phyloP scores from a whole-genome alignment of 1,284 basidiomycete species.

The Paramarasmius palmivorus region DNA sequence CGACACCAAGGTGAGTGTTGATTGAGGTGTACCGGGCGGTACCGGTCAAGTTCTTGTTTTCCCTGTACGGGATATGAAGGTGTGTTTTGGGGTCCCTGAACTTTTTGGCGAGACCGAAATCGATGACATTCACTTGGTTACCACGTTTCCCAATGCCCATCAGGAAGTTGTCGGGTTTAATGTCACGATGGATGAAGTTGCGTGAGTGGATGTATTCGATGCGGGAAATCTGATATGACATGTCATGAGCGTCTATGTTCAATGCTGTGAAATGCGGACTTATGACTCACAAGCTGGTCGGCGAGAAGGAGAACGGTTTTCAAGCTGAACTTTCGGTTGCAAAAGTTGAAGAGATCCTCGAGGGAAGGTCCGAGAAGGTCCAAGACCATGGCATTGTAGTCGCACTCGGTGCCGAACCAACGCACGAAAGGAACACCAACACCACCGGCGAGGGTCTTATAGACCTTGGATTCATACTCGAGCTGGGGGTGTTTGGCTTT shows the following conservation, averaged over 20 bases:
- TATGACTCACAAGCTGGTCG: conserved; percentile 83
- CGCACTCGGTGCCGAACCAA: conserved; percentile 99
- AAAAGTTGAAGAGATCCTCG: conserved; percentile 99
- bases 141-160: conserved; percentile 99
- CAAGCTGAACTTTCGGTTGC: conserved; percentile 96
- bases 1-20: conserved; percentile 98
- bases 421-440: conserved; percentile 98
- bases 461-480: conserved; percentile 97
- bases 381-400: conserved; percentile 99
- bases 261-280: conserved; percentile 12
- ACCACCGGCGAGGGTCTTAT: conserved; percentile 96
- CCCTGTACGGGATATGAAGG: conserved; percentile 98
- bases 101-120: conserved; percentile 99
- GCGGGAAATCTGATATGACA: conserved; percentile 80
- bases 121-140: conserved; percentile 99
- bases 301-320: conserved; percentile 98
- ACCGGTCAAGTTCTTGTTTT: conserved; percentile 99
- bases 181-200: conserved; percentile 99
- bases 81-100: conserved; percentile 99
- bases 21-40: conserved; percentile 99
- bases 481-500: conserved; percentile 99
- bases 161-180: conserved; percentile 99
- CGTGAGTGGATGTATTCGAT: conserved; percentile 99
- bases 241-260: conserved; percentile 16
- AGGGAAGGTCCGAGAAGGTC: conserved; percentile 97